Percentiles rank a stretch among this genome's conserved stretches.
phyloP scores from a whole-genome alignment of 2,329 filamentous ascomycete species.

The Cordyceps farinosa region DNA sequence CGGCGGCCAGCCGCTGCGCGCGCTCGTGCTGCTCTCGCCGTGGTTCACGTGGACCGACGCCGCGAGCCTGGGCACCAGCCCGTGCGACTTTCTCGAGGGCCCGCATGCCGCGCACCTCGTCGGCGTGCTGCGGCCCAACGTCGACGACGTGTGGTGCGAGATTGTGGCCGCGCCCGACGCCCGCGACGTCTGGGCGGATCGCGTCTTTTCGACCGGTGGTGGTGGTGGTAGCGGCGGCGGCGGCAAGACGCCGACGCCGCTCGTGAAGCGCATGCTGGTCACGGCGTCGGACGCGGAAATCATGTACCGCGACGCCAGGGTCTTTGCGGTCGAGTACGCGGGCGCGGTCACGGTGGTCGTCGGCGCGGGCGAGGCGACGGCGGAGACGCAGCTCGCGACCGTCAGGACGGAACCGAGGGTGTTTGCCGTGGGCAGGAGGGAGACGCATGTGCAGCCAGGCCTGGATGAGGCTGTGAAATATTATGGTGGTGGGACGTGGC shows the following conservation, averaged over 20 bases:
- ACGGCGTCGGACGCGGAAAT: slow-evolving; percentile 12
- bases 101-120: not conserved
- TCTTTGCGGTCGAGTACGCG: slow-evolving; percentile 7
- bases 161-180: slow-evolving; percentile 8
- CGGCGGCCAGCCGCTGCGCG: slow-evolving; percentile 18
- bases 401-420: slow-evolving; percentile 1
- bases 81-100: slow-evolving; percentile 22
- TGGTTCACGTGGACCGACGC: slow-evolving; percentile 22
- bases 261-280: slow-evolving; percentile 15
- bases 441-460: slow-evolving; percentile 18
- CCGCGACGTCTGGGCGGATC: slow-evolving; percentile 3
- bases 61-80: slow-evolving; percentile 19
- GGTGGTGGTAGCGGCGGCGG: not conserved
- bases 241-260: not conserved
- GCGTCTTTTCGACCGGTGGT: not conserved
- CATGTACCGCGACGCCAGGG: slow-evolving; percentile 7
- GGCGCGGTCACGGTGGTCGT: slow-evolving; percentile 6
- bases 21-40: slow-evolving; percentile 22
- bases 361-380: not conserved
- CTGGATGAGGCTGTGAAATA: slow-evolving; percentile 15
- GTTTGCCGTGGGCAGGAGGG: slow-evolving; percentile 11
- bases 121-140: slow-evolving; percentile 1
- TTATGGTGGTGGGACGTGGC: slow-evolving; percentile 9
- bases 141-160: slow-evolving; percentile 16
- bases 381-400: not conserved